Base-by-base conservation (phyloP, 345 rosid species). In the Boechera retrofracta region DNA sequence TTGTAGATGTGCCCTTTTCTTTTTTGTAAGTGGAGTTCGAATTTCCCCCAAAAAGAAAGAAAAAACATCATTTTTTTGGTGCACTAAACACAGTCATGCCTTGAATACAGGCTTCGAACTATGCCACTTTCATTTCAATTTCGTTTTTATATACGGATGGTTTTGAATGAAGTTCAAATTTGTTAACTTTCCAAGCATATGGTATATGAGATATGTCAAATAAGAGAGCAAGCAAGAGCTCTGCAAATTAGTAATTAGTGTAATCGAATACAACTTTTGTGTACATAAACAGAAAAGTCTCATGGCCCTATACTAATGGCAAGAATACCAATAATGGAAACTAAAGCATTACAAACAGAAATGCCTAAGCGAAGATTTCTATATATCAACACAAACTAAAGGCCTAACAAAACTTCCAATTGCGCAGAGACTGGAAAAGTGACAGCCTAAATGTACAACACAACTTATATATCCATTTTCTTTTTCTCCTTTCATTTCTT, bases 1-100 rank as follows among this genome's bases (percentile, higher is more conserved):
- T 73, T 70, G 76, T 77, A 77, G 80, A 71, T 77, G 74, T 75
- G 73, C 61, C 52, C 8, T 63, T 69, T 77, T 55, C 56, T 18
- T 35, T n/a, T 24, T 15, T 59, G 28, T 7, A 68, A 28, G 63
- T 53, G 71, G 72, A 65, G 72, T 66, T 65, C 21, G 32, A 69
- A 70, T 62, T 76, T 62, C 64, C 51, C 58, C 31, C 3, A 32
- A 26, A 76, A 68, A 49, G 41, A 75, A 76, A 52, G 68, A 61
- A 57, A 57, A 60, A 53, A 76, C 69, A 69, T 76, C 48, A 31
- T 69, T 49, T 51, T 62, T 57, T 16, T n/a, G n/a, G n/a, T n/a
- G n/a, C n/a, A n/a, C n/a, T n/a, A n/a, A n/a, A n/a, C n/a, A n/a
- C n/a, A n/a, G n/a, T n/a, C 16, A 16, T 16, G 32, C 31, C 9